phyloP scores from a whole-genome alignment of 2,329 filamentous ascomycete genomes.

The Calonectria henricotiae region DNA sequence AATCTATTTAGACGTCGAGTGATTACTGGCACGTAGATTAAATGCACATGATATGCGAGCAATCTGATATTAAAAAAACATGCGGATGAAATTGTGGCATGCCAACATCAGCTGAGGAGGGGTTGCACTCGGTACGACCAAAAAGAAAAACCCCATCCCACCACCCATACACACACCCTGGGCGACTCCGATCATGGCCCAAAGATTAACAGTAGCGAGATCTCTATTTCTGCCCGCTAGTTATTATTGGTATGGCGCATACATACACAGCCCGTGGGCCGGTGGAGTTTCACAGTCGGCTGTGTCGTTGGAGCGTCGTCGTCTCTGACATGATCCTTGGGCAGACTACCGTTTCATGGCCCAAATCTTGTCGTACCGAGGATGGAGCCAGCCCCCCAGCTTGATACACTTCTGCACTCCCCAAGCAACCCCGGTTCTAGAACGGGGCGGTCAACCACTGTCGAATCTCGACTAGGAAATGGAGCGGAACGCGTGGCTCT shows the following conservation, averaged over 20 bases:
- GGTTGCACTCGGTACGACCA: background rate
- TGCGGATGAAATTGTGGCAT: background rate
- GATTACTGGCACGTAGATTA: conserved; percentile 15
- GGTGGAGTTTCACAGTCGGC: background rate
- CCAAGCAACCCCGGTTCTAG: conserved; percentile 10
- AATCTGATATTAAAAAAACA: background rate
- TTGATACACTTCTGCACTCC: background rate
- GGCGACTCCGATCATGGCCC: conserved; percentile 17
- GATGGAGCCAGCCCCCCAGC: conserved; percentile 11
- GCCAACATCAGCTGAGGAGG: background rate
- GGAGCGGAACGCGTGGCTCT: conserved; percentile 31
- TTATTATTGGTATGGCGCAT: conserved; percentile 6
- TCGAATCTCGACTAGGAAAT: conserved; percentile 41
- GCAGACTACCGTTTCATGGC: conserved; percentile 19
- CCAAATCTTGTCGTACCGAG: conserved; percentile 17
- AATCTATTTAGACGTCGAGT: background rate
- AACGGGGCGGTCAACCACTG: conserved; percentile 11
- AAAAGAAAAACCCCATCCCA: background rate
- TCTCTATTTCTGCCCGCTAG: conserved; percentile 14
- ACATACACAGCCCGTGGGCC: background rate
- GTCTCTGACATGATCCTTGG: conserved; percentile 11
- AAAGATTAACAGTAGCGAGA: conserved; percentile 22
- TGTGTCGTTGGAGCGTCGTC: background rate
- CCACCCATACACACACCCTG: no score
- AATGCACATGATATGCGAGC: conserved; percentile 9